phyloP scores from a whole-genome alignment of 1,284 basidiomycete species.

The Athelia psychrophila region DNA sequence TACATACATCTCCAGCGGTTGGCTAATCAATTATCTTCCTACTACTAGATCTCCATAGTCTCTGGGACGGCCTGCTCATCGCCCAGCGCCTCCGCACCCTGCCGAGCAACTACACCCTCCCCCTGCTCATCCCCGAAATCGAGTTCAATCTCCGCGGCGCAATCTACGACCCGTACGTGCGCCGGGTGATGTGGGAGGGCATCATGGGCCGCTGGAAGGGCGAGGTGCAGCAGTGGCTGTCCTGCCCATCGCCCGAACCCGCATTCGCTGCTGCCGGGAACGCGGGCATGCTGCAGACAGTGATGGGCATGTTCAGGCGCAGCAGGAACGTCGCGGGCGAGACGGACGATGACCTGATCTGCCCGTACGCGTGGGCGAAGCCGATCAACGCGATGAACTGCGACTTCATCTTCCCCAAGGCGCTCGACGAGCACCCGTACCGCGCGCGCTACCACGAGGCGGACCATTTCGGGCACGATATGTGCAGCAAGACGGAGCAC shows the following conservation, averaged over 20 bases:
- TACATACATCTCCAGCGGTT: too few relatives aligned
- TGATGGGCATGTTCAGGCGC: conserved; percentile 9
- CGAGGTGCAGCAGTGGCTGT: conserved; percentile 60
- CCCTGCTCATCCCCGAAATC: conserved; percentile 62
- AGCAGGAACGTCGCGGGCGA: conserved; percentile 19
- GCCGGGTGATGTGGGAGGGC: conserved; percentile 85
- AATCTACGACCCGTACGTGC: conserved; percentile 87
- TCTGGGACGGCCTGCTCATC: conserved; percentile 85
- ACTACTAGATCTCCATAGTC: conserved; percentile 70
- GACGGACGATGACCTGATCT: conserved; percentile 65
- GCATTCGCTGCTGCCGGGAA: conserved; percentile 9
- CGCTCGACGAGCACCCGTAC: conserved; percentile 50
- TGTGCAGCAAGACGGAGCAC: neutral
- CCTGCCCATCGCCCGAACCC: conserved; percentile 51
- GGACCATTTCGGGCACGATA: neutral
- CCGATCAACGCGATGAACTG: conserved; percentile 69
- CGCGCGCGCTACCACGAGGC: conserved; percentile 33
- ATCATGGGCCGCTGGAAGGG: conserved; percentile 61
- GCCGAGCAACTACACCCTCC: conserved; percentile 71
- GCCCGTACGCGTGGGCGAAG: conserved; percentile 77
- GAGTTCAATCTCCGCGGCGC: conserved; percentile 75
- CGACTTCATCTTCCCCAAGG: conserved; percentile 73
- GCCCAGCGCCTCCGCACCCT: conserved; percentile 77
- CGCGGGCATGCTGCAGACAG: conserved; percentile 21
- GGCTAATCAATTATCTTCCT: neutral